Base-by-base conservation (phyloP, 106 monocot species). In the Dendrobium catenatum region DNA sequence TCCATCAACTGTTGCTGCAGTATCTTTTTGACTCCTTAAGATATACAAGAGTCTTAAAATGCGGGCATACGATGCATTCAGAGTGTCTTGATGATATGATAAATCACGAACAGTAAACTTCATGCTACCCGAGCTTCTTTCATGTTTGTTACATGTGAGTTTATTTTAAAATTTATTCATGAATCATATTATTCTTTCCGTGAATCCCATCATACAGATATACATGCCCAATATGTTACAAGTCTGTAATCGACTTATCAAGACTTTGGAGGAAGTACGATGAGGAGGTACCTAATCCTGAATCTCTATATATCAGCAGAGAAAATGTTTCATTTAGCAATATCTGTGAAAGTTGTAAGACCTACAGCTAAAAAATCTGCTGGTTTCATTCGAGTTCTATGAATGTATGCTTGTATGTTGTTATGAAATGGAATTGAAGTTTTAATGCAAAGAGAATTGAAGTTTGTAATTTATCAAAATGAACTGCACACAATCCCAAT, bases 21-120 rank as follows among this genome's bases (percentile, higher is more conserved):
- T 95, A 88, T 86, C 89, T 95, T 67, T 95, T 95, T 88, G 95
- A 95, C 51, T 92, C 95, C n/a, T 77, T 89, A 81, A 85, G 83
- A 85, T 89, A 86, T 40, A 89, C 90, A 37, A 85, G 84, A 27
- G 89, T 95, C 81, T 79, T 95, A 42, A 80, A 81, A 27, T 95
- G 95, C 78, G 92, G 92, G 15, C 95, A 95, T 74, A 93, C 95
- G 4, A 89, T 93, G 55, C 95, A 95, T 77, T 7, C 5, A 9
- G 90, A 89, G 18, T 95, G 95, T 76, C 66, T 86, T 55, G 5
- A 9, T 42, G 92, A 90, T 40, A 92, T 95, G 95, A 3, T 87
- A 76, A 9, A 70, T 0, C 92, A 93, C 83, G 24, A 42, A 54
- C 87, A 88, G 95, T 95, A 89, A 88, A 27, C 17, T 49, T 20